Evolutionary conservation across 257 asterid species (phyloP).

Genomic region (Avicennia marina): DNA sequence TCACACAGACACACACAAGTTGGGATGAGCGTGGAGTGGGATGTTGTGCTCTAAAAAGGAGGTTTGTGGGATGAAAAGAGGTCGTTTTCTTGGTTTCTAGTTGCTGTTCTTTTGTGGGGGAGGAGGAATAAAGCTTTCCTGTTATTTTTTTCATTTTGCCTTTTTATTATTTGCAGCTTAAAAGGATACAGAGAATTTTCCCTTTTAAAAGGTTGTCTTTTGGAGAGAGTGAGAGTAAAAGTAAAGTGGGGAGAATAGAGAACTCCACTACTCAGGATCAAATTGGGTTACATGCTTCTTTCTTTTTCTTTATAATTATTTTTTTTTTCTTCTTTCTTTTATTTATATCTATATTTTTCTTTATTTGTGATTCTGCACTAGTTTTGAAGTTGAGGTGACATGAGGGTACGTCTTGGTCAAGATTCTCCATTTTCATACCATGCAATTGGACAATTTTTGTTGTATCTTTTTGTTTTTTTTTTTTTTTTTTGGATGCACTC

Average conservation of each 20-base stretch:
- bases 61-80: slow-evolving; percentile 52
- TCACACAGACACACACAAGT: slow-evolving; percentile 21
- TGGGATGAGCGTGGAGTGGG: background rate
- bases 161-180: slow-evolving; percentile 28
- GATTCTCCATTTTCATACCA: slow-evolving; percentile 33
- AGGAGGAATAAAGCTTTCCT: slow-evolving; percentile 51
- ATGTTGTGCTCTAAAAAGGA: slow-evolving; percentile 59
- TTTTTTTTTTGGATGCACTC: no score
- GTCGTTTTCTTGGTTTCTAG: slow-evolving; percentile 73
- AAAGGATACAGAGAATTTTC: slow-evolving; percentile 41
- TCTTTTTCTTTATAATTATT: background rate
- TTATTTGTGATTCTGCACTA: slow-evolving; percentile 39
- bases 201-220: slow-evolving; percentile 74
- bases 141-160: background rate
- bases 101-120: slow-evolving; percentile 68
- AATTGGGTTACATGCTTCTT: slow-evolving; percentile 15
- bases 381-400: slow-evolving; percentile 19
- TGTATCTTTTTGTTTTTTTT: no score
- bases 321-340: background rate
- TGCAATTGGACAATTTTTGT: slow-evolving; percentile 15
- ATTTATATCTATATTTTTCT: background rate
- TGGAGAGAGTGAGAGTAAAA: slow-evolving; percentile 43
- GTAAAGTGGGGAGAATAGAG: slow-evolving; percentile 58
- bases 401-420: slow-evolving; percentile 15
- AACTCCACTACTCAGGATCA: slow-evolving; percentile 49